These are phyloP conservation scores for Lobosporangium transversale DNA, from an alignment of 192 early-diverging fungal species.

Conservation along the genomic window DNA sequence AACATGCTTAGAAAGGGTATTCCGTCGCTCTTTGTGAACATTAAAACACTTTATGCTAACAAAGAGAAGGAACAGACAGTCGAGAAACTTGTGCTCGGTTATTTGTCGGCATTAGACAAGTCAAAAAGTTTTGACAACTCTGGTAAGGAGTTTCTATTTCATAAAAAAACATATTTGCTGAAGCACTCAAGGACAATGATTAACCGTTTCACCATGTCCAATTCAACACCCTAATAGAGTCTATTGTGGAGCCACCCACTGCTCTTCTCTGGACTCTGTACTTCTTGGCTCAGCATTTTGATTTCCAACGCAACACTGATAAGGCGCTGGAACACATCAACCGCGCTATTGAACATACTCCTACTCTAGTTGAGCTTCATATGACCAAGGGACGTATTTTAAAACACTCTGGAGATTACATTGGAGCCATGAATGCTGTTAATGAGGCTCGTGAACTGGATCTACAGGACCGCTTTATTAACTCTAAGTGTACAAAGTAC, in stretches of 20 bases:
- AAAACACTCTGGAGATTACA: slow-evolving; percentile 88
- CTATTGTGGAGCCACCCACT: slow-evolving; percentile 77
- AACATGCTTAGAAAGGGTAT: slow-evolving; percentile 89
- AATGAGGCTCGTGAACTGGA: slow-evolving; percentile 90
- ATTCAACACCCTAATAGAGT: slow-evolving; percentile 30
- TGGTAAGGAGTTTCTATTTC: no score
- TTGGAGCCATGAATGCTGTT: slow-evolving; percentile 78
- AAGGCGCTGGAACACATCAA: slow-evolving; percentile 84
- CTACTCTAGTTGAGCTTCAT: slow-evolving; percentile 88
- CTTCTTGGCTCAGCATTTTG: slow-evolving; percentile 91
- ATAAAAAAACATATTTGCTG: no score
- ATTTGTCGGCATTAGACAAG: slow-evolving; percentile 63
- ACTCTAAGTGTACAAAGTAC: slow-evolving; percentile 94
- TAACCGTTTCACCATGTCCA: no score
- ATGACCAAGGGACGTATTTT: slow-evolving; percentile 95
- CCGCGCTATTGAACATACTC: slow-evolving; percentile 86
- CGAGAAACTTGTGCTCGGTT: slow-evolving; percentile 73
- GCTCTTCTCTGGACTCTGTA: slow-evolving; percentile 88
- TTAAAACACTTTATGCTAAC: slow-evolving; percentile 79
- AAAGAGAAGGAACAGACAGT: slow-evolving; percentile 74
- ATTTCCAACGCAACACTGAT: slow-evolving; percentile 74
- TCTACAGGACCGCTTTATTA: slow-evolving; percentile 95
- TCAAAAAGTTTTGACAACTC: slow-evolving; percentile 55
- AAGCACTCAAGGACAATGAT: no score
- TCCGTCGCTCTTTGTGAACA: slow-evolving; percentile 90